Evolutionary conservation across 345 rosid species (phyloP), one percentile per base, ranked within the genome.

Genomic region (Gossypium stocksii): DNA sequence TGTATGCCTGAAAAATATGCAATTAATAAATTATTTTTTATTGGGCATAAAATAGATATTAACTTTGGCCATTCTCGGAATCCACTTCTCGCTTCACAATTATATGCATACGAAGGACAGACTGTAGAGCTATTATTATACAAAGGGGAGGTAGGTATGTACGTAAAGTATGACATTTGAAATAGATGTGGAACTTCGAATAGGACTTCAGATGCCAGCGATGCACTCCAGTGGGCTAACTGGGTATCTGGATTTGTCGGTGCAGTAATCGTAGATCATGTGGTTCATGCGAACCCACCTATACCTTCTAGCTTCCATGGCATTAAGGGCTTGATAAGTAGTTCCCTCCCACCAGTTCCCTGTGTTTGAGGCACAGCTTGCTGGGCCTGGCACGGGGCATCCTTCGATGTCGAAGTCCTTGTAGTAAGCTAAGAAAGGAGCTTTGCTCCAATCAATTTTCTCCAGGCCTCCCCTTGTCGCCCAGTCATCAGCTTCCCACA

Each of bases 401-500:
- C 91, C 98, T 73, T 94, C 97, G 29, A 92, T 91, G 69, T 91
- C 95, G 27, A 94, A 94, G 83, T 91, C 97, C 81, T 74, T 89
- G 89, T 94, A 92, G 77, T 88, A 88, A 38, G 98, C 90, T 48
- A 77, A 80, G 77, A 94, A 94, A 0, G 98, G 98, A 11, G 98
- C 92, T 83, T 89, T 92, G 76, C 81, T 86, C 98, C 98, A 94
- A 80, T 92, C 74, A 53, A 92, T 94, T 72, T 94, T 94, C 84
- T 92, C 97, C 12, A 92, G 77, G 7, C 98, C 97, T 0, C 98
- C 98, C 81, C 98, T 91, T 61, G 98, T 94, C 34, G 97, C 98
- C 98, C 98, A 94, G 48, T 94, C 88, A 76, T 94, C 98, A 1
- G 98, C 97, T 78, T 94, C 95, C 98, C 98, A 92, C 71, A 94